Conservation (phyloP, 2,329 filamentous ascomycete genomes). For the Trichoderma pleuroti region DNA sequence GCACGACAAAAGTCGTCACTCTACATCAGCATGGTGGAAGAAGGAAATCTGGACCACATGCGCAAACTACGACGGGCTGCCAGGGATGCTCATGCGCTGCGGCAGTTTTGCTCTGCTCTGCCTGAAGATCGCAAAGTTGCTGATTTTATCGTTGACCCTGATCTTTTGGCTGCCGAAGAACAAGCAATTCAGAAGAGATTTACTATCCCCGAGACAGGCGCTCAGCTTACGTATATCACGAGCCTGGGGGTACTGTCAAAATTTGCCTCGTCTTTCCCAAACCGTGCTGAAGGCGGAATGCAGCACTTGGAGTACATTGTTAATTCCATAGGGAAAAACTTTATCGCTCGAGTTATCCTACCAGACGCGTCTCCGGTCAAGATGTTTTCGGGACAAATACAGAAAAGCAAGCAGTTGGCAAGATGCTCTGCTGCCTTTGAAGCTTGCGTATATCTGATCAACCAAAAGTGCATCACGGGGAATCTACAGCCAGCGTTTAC, state of each 20-base stretch:
- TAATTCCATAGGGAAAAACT: slow-evolving; percentile 53
- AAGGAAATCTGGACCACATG: slow-evolving; percentile 59
- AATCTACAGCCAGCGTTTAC: slow-evolving; percentile 70
- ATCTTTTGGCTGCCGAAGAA: slow-evolving; percentile 23
- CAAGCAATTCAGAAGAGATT: slow-evolving; percentile 46
- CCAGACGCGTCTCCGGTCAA: slow-evolving; percentile 71
- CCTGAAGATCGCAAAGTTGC: slow-evolving; percentile 64
- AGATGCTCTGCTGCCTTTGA: slow-evolving; percentile 89
- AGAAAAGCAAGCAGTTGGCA: slow-evolving; percentile 69
- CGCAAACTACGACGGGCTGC: slow-evolving; percentile 57
- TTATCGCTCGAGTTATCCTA: slow-evolving; percentile 73
- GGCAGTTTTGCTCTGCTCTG: slow-evolving; percentile 70
- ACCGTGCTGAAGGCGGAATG: slow-evolving; percentile 30
- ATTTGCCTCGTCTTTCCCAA: slow-evolving; percentile 64
- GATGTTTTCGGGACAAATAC: slow-evolving; percentile 59
- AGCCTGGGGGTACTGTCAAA: slow-evolving; percentile 68
- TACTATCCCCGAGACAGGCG: slow-evolving; percentile 63
- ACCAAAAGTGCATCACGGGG: slow-evolving; percentile 65
- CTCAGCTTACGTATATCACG: slow-evolving; percentile 73
- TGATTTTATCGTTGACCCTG: slow-evolving; percentile 24
- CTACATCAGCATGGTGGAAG: slow-evolving; percentile 82
- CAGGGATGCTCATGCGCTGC: slow-evolving; percentile 60
- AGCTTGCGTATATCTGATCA: slow-evolving; percentile 67
- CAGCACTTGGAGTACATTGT: slow-evolving; percentile 58
- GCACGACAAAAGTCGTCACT: slow-evolving; percentile 74